Evolutionary conservation across 257 asterid species (phyloP).

Genomic region (Capsicum baccatum): DNA sequence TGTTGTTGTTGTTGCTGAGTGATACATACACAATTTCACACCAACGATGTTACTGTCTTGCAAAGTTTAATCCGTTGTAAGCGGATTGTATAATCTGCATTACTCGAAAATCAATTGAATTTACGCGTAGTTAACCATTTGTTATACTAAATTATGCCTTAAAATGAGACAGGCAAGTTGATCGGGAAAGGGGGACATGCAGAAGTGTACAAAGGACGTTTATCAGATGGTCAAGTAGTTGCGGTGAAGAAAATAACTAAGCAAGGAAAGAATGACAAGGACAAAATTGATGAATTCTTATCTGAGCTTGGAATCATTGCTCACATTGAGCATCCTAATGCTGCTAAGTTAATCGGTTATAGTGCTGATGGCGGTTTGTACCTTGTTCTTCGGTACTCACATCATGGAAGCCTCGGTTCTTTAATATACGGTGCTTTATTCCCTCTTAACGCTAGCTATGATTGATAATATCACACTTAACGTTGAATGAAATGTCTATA

Average conservation of each 20-base stretch:
- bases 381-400: conserved; percentile 77
- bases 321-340: conserved; percentile 84
- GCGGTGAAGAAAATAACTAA: conserved; percentile 83
- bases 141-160: neutral
- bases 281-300: conserved; percentile 80
- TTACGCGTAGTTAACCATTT: neutral
- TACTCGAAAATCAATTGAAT: neutral
- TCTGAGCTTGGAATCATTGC: conserved; percentile 92
- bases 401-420: conserved; percentile 79
- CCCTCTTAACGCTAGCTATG: neutral
- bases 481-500: neutral
- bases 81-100: neutral
- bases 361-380: conserved; percentile 73
- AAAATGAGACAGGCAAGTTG: conserved; percentile 57
- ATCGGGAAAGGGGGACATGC: conserved; percentile 96
- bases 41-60: conserved; percentile 3
- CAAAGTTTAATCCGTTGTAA: neutral
- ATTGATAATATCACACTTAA: neutral
- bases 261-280: conserved; percentile 68
- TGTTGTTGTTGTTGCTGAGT: too few species aligned
- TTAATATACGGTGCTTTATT: conserved; percentile 61
- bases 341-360: conserved; percentile 83
- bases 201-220: conserved; percentile 77
- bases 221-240: conserved; percentile 76
- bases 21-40: neutral